Evolutionary conservation across 768 basidiomycete species (phyloP), one percentile per base, ranked within the genome.

Genomic region (Heimioporus sp.): DNA sequence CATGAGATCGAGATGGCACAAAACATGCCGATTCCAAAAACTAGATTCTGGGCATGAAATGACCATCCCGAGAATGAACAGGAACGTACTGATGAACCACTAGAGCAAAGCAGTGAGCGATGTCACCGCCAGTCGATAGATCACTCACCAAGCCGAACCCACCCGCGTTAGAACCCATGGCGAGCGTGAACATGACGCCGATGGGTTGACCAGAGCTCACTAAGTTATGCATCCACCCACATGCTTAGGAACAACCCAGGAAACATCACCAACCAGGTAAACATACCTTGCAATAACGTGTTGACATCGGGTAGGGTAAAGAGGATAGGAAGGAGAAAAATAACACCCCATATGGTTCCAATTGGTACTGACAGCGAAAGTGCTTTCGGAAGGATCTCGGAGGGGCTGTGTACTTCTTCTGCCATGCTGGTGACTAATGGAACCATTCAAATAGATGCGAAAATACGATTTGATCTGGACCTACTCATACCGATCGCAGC

Each of bases 1-100:
- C 81, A 84, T 37, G 79, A 79, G 54, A 82, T 81, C 16, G 85
- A 85, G 51, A 86, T 80, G 36, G 81, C 77, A 48, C 85, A 86
- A 68, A 86, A 85, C 54, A 83, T 67, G 10, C 75, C 76, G 44
- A 79, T 68, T 10, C 77, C 79, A 48, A 83, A 80, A 56, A 85
- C 82, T 73, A 49, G 45, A 48, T 46, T 28, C 10, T 12, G 2
- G 1, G 7, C 0, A 3, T 45, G 10, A 31, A 19, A 32, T 10
- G 15, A 21, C n/a, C 28, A 3, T 0, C 8, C 31, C 0, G 24
- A 15, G 1, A 13, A 19, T 2, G 45, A 38, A 20, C 10, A 28
- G 30, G 35, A 28, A 62, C 74, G 8, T 58, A 76, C 73, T 63
- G 40, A 77, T 76, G 53, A 74, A 74, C 75, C 72, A 76, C 71